Evolutionary conservation across 1,284 basidiomycete genomes (phyloP), one percentile per base, ranked within the genome.

Genomic region (Moesziomyces antarcticus): DNA sequence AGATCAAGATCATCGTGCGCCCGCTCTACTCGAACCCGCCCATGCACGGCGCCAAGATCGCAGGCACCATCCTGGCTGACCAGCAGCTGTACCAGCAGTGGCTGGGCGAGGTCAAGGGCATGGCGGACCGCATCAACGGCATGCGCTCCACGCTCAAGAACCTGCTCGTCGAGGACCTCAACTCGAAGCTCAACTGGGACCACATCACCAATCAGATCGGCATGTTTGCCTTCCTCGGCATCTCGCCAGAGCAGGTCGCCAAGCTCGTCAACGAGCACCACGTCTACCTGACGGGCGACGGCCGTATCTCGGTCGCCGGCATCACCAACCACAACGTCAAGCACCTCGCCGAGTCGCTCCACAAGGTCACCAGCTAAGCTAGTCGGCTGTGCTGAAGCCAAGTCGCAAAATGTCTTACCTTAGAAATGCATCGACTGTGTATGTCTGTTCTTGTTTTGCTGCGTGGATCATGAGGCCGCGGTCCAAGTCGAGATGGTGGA

Each of bases 11-110:
- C 80, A 87, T 97, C 78, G 92, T 99, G 75, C 92, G 97, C 35
- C 97, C 96, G 42, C 91, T 98, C 89, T 99, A 99, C 88, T 99
- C 96, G 62, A 98, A 97, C 88, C 97, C 96, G 56, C 96, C 97
- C 20, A 86, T 95, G 48, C 94, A 99, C 78, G 86, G 86, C 35
- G 86, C 86, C 22, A 81, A 85, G 60, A 86, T 86, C 56, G 86
- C 85, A 13, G 83, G 84, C 33, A 82, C 82, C 22, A 86, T 86
- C 70, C 76, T 86, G 13, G 81, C 79, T 47, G 85, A 86, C 77
- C 63, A 75, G 14, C 60, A 75, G 56, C 84, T 86, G 20, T 84
- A 85, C 80, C 65, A 76, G 47, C 85, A 86, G 75, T 86, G 86
- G 85, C 81, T 84, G 27, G 74, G 56, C 18, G 84, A 85, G 66